phyloP scores from a whole-genome alignment of 2,329 filamentous ascomycete genomes.

The Zymoseptoria brevis region DNA sequence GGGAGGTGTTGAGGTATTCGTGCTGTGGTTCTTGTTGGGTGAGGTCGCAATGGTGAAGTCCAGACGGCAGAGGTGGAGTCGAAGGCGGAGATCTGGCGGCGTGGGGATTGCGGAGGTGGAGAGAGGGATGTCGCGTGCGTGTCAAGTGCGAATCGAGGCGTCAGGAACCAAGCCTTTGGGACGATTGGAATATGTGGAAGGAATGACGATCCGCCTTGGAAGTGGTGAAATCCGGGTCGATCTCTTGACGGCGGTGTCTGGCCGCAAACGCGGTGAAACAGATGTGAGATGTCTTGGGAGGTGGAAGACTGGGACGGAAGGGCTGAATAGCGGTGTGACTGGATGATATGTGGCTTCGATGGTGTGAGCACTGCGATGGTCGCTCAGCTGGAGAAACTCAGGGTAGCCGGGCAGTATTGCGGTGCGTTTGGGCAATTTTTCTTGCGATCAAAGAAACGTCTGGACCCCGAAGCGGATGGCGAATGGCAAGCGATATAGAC shows the following conservation, averaged over 20 bases:
- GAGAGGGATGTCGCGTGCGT: background rate
- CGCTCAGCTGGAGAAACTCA: background rate
- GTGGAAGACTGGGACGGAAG: background rate
- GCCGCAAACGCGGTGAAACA: background rate
- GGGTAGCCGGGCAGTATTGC: background rate
- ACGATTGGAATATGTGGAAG: background rate
- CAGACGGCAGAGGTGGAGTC: background rate
- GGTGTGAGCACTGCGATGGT: background rate
- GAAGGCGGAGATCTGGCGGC: background rate
- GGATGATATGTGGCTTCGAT: background rate
- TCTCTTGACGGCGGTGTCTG: background rate
- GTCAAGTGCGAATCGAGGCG: background rate
- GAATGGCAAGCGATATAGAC: background rate
- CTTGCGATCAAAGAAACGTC: background rate
- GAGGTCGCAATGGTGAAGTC: background rate
- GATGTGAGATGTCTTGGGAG: background rate
- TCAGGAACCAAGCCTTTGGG: background rate
- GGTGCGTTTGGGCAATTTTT: background rate
- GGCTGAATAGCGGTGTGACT: background rate
- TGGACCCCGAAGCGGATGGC: background rate
- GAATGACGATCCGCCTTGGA: background rate
- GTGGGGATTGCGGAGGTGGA: background rate
- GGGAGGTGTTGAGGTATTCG: constrained; percentile 5
- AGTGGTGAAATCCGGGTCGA: background rate
- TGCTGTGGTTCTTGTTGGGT: constrained; percentile 21